phyloP scores from a whole-genome alignment of 306 rosid species.

The Trifolium subterraneum region DNA sequence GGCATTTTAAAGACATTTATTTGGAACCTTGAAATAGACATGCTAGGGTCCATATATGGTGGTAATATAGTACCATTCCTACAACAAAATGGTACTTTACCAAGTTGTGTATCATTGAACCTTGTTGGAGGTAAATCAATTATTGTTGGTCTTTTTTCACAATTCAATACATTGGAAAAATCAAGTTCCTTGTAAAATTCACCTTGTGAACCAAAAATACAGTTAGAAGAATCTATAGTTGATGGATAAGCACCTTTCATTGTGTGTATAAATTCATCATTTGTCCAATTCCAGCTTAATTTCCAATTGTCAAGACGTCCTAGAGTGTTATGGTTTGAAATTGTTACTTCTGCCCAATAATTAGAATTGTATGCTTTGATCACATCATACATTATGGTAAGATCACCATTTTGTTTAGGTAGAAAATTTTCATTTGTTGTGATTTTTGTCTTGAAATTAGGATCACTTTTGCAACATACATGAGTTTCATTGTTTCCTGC shows the following conservation, averaged over 20 bases:
- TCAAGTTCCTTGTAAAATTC: slow-evolving; percentile 54
- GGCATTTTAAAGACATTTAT: slow-evolving; percentile 88
- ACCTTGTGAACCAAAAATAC: slow-evolving; percentile 77
- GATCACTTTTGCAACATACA: slow-evolving; percentile 73
- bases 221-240: slow-evolving; percentile 68
- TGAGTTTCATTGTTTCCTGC: slow-evolving; percentile 68
- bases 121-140: slow-evolving; percentile 77
- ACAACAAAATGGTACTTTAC: slow-evolving; percentile 81
- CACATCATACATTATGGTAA: slow-evolving; percentile 81
- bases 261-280: slow-evolving; percentile 65
- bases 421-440: slow-evolving; percentile 51
- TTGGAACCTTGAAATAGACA: slow-evolving; percentile 80
- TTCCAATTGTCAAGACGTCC: slow-evolving; percentile 94
- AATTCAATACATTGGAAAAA: slow-evolving; percentile 72
- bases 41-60: slow-evolving; percentile 67
- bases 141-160: slow-evolving; percentile 76
- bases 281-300: slow-evolving; percentile 83
- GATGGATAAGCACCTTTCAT: slow-evolving; percentile 90
- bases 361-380: slow-evolving; percentile 61
- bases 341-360: slow-evolving; percentile 79
- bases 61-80: slow-evolving; percentile 91
- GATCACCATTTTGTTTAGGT: slow-evolving; percentile 79
- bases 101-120: slow-evolving; percentile 72
- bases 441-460: slow-evolving; percentile 57
- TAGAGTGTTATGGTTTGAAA: slow-evolving; percentile 72